Conservation (phyloP, 2,329 filamentous ascomycete genomes). For the Fusarium sacchari region DNA sequence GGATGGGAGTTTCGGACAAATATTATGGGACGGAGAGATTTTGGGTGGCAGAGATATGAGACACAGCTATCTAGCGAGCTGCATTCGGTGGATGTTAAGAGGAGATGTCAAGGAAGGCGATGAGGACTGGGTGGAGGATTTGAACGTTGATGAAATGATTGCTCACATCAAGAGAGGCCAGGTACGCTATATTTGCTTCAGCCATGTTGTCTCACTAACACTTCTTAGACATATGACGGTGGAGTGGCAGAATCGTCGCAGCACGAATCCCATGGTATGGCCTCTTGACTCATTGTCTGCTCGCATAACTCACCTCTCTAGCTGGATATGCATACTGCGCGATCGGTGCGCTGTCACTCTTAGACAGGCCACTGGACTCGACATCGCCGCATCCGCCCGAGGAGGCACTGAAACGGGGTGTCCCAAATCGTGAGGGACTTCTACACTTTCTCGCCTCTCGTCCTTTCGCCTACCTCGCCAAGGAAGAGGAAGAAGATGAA, state of each 20-base stretch:
- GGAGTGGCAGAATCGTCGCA: slow-evolving; percentile 82
- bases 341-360: slow-evolving; percentile 78
- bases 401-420: slow-evolving; percentile 49
- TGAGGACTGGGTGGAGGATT: slow-evolving; percentile 71
- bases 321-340: slow-evolving; percentile 93
- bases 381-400: slow-evolving; percentile 18
- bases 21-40: slow-evolving; percentile 68
- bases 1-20: slow-evolving; percentile 93
- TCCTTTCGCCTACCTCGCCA: slow-evolving; percentile 69
- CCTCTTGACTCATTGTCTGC: not conserved
- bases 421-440: slow-evolving; percentile 47
- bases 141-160: slow-evolving; percentile 77
- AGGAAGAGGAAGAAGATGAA: slow-evolving; percentile 58
- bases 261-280: slow-evolving; percentile 83
- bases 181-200: slow-evolving; percentile 38
- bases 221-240: slow-evolving; percentile 78
- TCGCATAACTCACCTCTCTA: slow-evolving; percentile 48
- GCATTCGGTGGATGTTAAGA: slow-evolving; percentile 83
- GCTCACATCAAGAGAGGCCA: slow-evolving; percentile 75
- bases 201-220: slow-evolving; percentile 1
- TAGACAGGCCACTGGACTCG: slow-evolving; percentile 68
- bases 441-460: slow-evolving; percentile 70
- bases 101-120: slow-evolving; percentile 65
- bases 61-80: slow-evolving; percentile 86
- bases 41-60: slow-evolving; percentile 85